phyloP scores from a whole-genome alignment of 768 basidiomycete species.

The Auricularia heimuer region DNA sequence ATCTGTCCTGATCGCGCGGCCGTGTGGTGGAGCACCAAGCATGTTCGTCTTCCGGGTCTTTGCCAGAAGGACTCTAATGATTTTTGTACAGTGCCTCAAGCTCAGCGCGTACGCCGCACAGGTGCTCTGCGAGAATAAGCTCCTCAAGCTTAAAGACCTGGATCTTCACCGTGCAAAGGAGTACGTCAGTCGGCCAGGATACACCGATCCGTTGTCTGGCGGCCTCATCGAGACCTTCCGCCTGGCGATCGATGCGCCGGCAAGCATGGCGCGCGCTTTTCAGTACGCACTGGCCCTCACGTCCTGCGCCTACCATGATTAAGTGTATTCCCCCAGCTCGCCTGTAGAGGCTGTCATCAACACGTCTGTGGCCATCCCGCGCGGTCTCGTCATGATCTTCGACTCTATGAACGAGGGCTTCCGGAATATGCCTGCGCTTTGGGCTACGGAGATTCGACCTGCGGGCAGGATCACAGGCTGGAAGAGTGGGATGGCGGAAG shows the following conservation, averaged over 20 bases:
- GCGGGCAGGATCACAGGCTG: no score
- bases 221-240: constrained; percentile 40
- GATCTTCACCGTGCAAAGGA: constrained; percentile 29
- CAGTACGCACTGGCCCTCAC: no score
- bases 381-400: constrained; percentile 36
- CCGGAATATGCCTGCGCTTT: constrained; percentile 30
- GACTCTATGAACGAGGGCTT: constrained; percentile 36
- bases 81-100: constrained; percentile 31
- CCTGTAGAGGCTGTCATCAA: constrained; percentile 35
- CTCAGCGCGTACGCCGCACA: constrained; percentile 48
- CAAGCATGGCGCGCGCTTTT: constrained; percentile 29
- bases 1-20: constrained; percentile 41
- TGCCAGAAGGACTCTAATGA: rapidly evolving
- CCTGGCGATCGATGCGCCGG: constrained; percentile 39
- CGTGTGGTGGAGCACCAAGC: constrained; percentile 48
- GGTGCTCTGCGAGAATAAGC: constrained; percentile 33
- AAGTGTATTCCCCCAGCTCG: no score
- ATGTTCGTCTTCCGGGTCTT: constrained; percentile 21
- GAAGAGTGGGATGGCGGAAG: no score
- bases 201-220: constrained; percentile 34
- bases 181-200: constrained; percentile 29
- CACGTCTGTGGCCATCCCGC: constrained; percentile 37
- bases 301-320: no score
- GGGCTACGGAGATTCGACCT: constrained; percentile 26
- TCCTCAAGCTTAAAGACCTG: constrained; percentile 33